phyloP scores from a whole-genome alignment of 1,284 basidiomycete genomes.

The Exsudoporus floridanus region DNA sequence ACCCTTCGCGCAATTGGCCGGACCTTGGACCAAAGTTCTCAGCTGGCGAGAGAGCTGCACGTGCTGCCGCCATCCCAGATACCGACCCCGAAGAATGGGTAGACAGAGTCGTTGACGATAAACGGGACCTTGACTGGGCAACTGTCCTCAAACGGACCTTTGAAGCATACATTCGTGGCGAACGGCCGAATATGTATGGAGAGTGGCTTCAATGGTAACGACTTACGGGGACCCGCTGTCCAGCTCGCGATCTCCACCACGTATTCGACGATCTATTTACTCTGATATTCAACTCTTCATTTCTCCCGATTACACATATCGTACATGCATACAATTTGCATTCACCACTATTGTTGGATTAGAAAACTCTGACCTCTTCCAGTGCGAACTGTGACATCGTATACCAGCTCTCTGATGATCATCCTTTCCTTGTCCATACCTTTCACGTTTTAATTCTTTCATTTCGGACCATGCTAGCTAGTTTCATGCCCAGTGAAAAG shows the following conservation, averaged over 20 bases:
- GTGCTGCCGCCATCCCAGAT: slow-evolving; percentile 39
- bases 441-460: slow-evolving; percentile 16
- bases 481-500: slow-evolving; percentile 9
- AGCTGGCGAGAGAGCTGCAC: slow-evolving; percentile 66
- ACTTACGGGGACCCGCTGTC: slow-evolving; percentile 1
- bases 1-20: slow-evolving; percentile 85
- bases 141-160: slow-evolving; percentile 91
- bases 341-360: slow-evolving; percentile 34
- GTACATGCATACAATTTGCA: slow-evolving; percentile 30
- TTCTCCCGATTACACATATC: slow-evolving; percentile 30
- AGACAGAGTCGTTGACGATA: slow-evolving; percentile 48
- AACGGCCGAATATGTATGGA: slow-evolving; percentile 89
- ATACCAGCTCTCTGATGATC: slow-evolving; percentile 34
- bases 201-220: slow-evolving; percentile 75
- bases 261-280: slow-evolving; percentile 31
- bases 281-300: slow-evolving; percentile 29
- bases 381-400: slow-evolving; percentile 29
- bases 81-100: slow-evolving; percentile 38
- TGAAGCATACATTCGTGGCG: slow-evolving; percentile 83
- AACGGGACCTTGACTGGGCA: slow-evolving; percentile 84
- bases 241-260: slow-evolving; percentile 9
- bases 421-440: slow-evolving; percentile 26
- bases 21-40: slow-evolving; percentile 82
- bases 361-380: slow-evolving; percentile 28
- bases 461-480: slow-evolving; percentile 17